Evolutionary conservation across 192 early-diverging fungal species (phyloP).

Genomic region (Umbelopsis ramanniana): DNA sequence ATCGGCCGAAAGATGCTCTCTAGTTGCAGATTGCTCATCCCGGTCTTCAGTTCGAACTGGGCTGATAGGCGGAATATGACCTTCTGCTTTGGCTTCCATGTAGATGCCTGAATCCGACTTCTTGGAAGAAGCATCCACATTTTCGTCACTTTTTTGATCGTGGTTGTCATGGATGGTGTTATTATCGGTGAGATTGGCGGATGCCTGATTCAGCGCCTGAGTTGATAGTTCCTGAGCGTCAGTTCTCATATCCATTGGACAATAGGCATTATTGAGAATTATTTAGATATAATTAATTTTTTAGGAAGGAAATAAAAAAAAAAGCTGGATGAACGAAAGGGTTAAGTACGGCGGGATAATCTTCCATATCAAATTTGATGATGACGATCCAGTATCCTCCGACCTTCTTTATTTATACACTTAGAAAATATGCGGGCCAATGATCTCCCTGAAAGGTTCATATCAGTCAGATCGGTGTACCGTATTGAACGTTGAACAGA

Average conservation of each 20-base stretch:
- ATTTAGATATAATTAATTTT: neutral
- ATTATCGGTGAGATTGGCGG: neutral
- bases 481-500: no score
- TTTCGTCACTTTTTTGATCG: slow-evolving; percentile 5
- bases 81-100: neutral
- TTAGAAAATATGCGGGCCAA: no score
- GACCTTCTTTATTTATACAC: slow-evolving; percentile 22
- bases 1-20: neutral
- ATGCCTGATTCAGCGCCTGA: neutral
- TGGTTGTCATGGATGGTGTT: neutral
- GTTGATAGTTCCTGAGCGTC: slow-evolving; percentile 6
- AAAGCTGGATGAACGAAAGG: neutral
- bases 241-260: slow-evolving; percentile 15
- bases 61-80: neutral
- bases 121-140: slow-evolving; percentile 3
- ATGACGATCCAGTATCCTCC: neutral
- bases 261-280: slow-evolving; percentile 15
- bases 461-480: no score
- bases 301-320: slow-evolving; percentile 14
- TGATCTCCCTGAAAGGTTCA: no score
- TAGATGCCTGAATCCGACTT: slow-evolving; percentile 18
- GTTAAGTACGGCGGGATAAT: neutral
- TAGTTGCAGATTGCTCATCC: neutral
- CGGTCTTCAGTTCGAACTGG: neutral
- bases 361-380: no score